Evolutionary conservation across 257 asterid species (phyloP).

Genomic region (Capsicum baccatum): DNA sequence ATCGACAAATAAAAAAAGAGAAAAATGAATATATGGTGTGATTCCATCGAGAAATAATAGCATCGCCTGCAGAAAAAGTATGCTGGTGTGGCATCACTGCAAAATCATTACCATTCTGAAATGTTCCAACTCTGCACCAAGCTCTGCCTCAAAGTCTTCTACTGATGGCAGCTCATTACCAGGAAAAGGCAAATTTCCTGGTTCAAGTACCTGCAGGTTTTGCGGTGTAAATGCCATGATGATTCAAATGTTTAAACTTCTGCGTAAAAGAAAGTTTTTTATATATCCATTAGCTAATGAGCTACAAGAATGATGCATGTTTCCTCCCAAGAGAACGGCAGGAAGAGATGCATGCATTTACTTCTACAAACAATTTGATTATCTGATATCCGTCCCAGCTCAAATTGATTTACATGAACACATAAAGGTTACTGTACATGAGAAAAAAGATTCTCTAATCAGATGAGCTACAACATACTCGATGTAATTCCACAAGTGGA

Average conservation of each 20-base stretch:
- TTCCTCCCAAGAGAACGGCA: not conserved
- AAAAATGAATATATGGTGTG: not conserved
- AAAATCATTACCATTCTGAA: constrained; percentile 58
- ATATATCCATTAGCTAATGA: not conserved
- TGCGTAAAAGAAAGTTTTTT: not conserved
- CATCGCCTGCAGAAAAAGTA: constrained; percentile 1
- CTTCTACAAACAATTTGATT: not conserved
- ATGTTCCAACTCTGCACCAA: constrained; percentile 65
- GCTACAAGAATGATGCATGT: constrained; percentile 11
- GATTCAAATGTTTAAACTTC: not conserved
- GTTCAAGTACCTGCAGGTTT: constrained; percentile 54
- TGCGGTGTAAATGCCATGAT: constrained; percentile 31
- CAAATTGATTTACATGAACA: constrained; percentile 8
- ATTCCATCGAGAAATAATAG: not conserved
- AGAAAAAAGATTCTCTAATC: not conserved
- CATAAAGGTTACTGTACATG: not conserved
- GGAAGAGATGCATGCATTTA: not conserved
- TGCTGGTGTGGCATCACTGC: not conserved
- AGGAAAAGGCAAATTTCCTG: constrained; percentile 36
- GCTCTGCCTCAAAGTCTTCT: constrained; percentile 38
- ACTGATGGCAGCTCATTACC: constrained; percentile 37
- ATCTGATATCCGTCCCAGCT: constrained; percentile 16
- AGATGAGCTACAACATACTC: not conserved
- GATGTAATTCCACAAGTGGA: no score
- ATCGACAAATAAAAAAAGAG: not conserved